Base-by-base conservation (phyloP, 495 filamentous ascomycete genomes). In the Rhypophila decipiens region DNA sequence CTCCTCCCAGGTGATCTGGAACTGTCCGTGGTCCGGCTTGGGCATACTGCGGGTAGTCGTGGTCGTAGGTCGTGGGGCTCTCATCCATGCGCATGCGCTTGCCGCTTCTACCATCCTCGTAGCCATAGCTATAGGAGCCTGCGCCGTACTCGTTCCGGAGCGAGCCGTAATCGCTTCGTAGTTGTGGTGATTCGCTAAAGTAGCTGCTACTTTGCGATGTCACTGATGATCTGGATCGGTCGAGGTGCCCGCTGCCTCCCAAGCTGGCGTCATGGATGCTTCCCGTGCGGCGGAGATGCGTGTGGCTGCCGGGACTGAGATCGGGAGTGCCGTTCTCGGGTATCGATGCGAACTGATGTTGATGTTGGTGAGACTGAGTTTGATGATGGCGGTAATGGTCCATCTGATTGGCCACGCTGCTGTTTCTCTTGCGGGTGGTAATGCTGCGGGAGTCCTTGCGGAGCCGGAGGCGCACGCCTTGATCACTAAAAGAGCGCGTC, bases 401-500 rank as follows among this genome's bases (percentile, higher is more conserved):
- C n/a, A 47, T 37, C 8, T 45, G 40, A 13, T 50, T 27, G 13
- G 53, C 53, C 12, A 46, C 44, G 45, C 31, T 37, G 34, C 41
- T 43, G 45, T 64, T 69, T 29, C 71, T 61, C 46, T 75, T 75
- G 29, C 70, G 63, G 20, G 67, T 71, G 7, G 65, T 66, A 23
- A 70, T 64, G 13, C 64, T 67, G 19, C 71, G 53, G 5, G 69
- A 72, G 57, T 96, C 89, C 63, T 98, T 98, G 49, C 90, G 80
- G 38, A 96, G 80, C 42, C 91, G 78, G 37, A 98, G 71, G 33
- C 89, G 83, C 11, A 97, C 88, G 15, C 93, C 93, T 63, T 98
- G 93, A 61, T 98, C 93, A 49, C 87, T 87, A 67, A 98, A 97
- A 0, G 88, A 88, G 51, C 90, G 79, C 2, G 93, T 96, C 17